phyloP scores from a whole-genome alignment of 148 eudicot species.

The Rhododendron griersonianum region DNA sequence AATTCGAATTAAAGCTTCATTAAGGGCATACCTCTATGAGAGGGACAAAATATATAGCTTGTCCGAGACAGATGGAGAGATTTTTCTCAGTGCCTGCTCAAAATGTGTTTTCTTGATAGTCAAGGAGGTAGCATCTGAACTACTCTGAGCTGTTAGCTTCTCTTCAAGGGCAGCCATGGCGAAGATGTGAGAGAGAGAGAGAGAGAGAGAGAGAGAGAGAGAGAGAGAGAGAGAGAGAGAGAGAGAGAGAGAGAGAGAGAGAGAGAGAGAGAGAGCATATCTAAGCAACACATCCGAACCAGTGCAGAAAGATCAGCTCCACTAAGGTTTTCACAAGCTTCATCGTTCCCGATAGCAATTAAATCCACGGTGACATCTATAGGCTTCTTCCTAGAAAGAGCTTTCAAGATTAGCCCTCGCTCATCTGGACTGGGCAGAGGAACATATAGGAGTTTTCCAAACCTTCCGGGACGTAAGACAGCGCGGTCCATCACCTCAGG shows the following conservation, averaged over 20 bases:
- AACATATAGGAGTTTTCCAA: conserved; percentile 63
- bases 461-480: conserved; percentile 68
- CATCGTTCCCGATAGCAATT: conserved; percentile 47
- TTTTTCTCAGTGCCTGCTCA: conserved; percentile 28
- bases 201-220: no score
- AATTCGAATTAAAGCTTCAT: no score
- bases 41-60: conserved; percentile 15
- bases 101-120: conserved; percentile 38
- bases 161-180: conserved; percentile 68
- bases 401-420: conserved; percentile 68
- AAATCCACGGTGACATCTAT: conserved; percentile 65
- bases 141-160: conserved; percentile 16
- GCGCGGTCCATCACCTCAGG: conserved; percentile 84
- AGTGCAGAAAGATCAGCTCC: conserved; percentile 86
- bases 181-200: not conserved
- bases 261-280: not conserved
- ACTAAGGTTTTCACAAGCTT: conserved; percentile 56
- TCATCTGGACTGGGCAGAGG: conserved; percentile 67
- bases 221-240: not conserved
- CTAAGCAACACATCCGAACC: conserved; percentile 15
- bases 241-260: no score
- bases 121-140: conserved; percentile 15
- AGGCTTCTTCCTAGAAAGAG: conserved; percentile 57
- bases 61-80: conserved; percentile 44
- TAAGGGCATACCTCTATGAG: no score